These are phyloP conservation scores for Adansonia grandidieri DNA, from an alignment of 441 rosid species.

Conservation along the genomic window DNA sequence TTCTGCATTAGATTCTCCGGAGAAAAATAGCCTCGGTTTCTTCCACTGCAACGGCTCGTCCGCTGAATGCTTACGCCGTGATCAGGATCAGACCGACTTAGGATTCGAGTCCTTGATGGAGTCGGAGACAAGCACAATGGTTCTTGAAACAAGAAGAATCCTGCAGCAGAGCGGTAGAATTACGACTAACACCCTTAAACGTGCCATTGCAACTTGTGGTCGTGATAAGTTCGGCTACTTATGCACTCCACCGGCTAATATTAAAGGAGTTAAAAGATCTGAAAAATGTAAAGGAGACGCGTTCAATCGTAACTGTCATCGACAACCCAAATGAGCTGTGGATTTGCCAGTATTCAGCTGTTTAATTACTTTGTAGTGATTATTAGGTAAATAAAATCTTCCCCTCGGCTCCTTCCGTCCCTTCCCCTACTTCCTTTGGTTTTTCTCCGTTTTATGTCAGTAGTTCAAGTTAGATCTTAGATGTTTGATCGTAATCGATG, in stretches of 20 bases:
- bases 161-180: not conserved
- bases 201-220: not conserved
- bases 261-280: not conserved
- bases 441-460: not conserved
- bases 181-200: not conserved
- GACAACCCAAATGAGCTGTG: not conserved
- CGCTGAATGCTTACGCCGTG: not conserved
- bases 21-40: not conserved
- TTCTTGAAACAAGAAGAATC: not conserved
- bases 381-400: not conserved
- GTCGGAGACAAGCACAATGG: not conserved
- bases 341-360: not conserved
- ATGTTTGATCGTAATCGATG: not conserved
- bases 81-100: not conserved
- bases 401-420: not conserved
- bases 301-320: not conserved
- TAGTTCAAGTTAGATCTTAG: not conserved
- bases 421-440: not conserved
- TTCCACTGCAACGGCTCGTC: slow-evolving; percentile 2
- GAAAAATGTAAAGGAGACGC: not conserved
- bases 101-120: slow-evolving; percentile 5
- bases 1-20: not conserved
- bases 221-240: not conserved
- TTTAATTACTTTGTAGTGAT: not conserved
- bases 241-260: slow-evolving; percentile 1